Conservation (phyloP, 371 early-diverging fungal genomes). For the Lichtheimia ornata region DNA sequence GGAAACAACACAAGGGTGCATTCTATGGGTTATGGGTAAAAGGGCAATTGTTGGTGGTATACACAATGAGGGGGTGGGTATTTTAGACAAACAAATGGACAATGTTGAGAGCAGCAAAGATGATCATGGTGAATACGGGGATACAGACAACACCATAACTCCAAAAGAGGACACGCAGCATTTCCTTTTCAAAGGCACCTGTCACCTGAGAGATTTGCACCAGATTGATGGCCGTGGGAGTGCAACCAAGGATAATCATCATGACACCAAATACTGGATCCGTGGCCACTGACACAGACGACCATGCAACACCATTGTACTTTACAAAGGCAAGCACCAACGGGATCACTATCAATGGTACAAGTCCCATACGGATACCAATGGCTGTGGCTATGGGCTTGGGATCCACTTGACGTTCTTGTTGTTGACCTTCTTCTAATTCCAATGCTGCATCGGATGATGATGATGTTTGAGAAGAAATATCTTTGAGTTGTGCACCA, state of each 20-base stretch:
- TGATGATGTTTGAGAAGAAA: background rate
- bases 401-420: constrained; percentile 10
- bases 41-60: too few relatives aligned
- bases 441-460: too few relatives aligned
- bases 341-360: constrained; percentile 49
- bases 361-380: constrained; percentile 41
- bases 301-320: constrained; percentile 22
- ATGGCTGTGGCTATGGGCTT: constrained; percentile 37
- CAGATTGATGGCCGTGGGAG: constrained; percentile 63
- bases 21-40: too few relatives aligned
- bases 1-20: too few relatives aligned
- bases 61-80: background rate
- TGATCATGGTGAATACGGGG: constrained; percentile 45
- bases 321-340: constrained; percentile 36
- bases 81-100: constrained; percentile 32
- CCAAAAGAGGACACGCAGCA: constrained; percentile 60
- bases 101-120: constrained; percentile 38
- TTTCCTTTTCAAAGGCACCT: constrained; percentile 55
- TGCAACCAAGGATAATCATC: constrained; percentile 52
- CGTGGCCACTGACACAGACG: constrained; percentile 27
- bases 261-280: constrained; percentile 55
- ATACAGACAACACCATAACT: constrained; percentile 59
- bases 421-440: background rate
- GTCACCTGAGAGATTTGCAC: constrained; percentile 59
- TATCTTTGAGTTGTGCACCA: constrained; percentile 61